These are phyloP conservation scores for Austroboletus eburneus DNA, from an alignment of 768 basidiomycete genomes.

Conservation along the genomic window DNA sequence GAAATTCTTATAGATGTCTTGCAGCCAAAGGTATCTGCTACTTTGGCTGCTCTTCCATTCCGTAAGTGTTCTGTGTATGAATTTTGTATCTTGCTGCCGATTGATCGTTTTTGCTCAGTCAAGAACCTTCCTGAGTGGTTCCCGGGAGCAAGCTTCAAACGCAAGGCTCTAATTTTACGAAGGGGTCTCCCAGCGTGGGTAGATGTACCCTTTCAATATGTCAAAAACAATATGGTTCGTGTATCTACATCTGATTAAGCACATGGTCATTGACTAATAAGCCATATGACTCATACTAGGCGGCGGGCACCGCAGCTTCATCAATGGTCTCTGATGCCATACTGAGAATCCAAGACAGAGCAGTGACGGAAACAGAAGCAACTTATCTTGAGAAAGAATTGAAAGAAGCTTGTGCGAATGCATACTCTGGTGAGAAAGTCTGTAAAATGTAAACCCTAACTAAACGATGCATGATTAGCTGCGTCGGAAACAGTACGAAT, in stretches of 20 bases:
- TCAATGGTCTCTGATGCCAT: conserved; percentile 26
- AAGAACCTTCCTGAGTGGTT: conserved; percentile 21
- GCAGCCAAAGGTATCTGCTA: conserved; percentile 14
- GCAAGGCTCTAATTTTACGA: conserved; percentile 11
- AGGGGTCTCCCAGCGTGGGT: conserved; percentile 8
- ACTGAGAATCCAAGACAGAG: conserved; percentile 7
- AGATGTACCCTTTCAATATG: conserved; percentile 22
- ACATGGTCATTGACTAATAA: neutral
- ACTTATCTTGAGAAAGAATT: conserved; percentile 16
- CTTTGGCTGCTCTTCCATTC: conserved; percentile 14
- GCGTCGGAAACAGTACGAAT: neutral
- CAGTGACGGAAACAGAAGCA: conserved; percentile 4
- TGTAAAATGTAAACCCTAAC: too few species aligned
- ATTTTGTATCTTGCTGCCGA: neutral
- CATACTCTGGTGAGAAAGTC: conserved; percentile 12
- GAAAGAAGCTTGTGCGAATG: conserved; percentile 22
- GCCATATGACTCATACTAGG: conserved; percentile 6
- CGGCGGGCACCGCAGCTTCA: conserved; percentile 14
- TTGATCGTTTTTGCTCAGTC: conserved; percentile 8
- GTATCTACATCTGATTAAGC: neutral
- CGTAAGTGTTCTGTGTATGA: conserved; percentile 8
- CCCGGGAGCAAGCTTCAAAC: conserved; percentile 21
- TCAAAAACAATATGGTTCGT: conserved; percentile 20
- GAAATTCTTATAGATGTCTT: conserved; percentile 9
- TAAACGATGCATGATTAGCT: too few species aligned